Evolutionary conservation across 2,329 filamentous ascomycete genomes (phyloP).

Genomic region (Pseudonectria buxi): DNA sequence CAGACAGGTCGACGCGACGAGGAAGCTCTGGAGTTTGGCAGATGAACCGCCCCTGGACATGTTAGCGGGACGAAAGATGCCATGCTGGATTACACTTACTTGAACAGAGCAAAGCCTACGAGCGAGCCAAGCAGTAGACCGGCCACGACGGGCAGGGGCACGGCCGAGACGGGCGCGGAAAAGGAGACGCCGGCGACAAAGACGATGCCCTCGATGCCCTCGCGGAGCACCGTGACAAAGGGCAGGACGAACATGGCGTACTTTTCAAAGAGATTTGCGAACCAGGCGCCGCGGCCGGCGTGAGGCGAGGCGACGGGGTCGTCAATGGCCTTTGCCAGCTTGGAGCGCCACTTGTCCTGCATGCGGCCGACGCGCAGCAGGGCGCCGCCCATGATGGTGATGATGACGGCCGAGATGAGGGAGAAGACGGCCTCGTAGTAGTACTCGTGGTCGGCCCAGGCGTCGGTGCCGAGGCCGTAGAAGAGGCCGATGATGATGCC

Average conservation of each 20-base stretch:
- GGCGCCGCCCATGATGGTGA: constrained; percentile 73
- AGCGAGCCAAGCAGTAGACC: constrained; percentile 60
- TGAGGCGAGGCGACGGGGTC: constrained; percentile 38
- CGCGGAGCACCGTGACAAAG: constrained; percentile 77
- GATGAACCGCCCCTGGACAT: constrained; percentile 34
- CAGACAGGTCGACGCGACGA: constrained; percentile 76
- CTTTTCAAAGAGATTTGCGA: constrained; percentile 65
- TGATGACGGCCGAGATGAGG: constrained; percentile 72
- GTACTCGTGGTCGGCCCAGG: constrained; percentile 65
- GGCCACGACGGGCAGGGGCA: constrained; percentile 69
- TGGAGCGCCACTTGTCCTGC: constrained; percentile 78
- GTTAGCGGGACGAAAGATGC: neutral
- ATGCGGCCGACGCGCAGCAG: constrained; percentile 76
- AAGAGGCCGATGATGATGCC: constrained; percentile 65
- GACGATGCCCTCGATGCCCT: constrained; percentile 82
- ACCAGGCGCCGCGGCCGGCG: constrained; percentile 29
- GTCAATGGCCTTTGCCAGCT: constrained; percentile 66
- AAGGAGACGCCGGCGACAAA: constrained; percentile 83
- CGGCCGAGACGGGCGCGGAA: constrained; percentile 63
- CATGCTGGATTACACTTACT: too few relatives aligned
- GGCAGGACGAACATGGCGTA: constrained; percentile 84
- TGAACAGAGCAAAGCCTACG: constrained; percentile 72
- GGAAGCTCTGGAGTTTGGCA: constrained; percentile 58
- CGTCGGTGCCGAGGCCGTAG: constrained; percentile 59
- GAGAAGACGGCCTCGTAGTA: constrained; percentile 79